Evolutionary conservation across 2,329 filamentous ascomycete species (phyloP), one percentile per base, ranked within the genome.

Genomic region (Fonsecaea nubica): DNA sequence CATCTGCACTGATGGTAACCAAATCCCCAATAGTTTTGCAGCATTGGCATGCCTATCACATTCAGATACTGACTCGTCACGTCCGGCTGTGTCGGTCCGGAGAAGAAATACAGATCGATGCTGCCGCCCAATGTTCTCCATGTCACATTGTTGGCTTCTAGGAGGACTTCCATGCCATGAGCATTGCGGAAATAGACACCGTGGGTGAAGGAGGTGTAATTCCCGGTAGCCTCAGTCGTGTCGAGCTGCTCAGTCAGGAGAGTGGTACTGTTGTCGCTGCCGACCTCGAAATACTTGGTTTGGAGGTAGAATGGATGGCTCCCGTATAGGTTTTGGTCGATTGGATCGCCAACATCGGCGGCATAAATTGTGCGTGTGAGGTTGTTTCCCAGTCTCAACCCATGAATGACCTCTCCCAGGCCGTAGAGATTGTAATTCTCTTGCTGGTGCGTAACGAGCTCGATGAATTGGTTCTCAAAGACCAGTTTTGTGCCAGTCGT

Each of bases 1-100:
- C 92, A 95, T 66, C 91, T 85, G 72, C 91, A 94, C 75, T 96
- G 92, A 71, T 96, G 92, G 75, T 85, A 94, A 0, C 92, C 92
- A 67, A 96, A 87, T 0, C 89, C 87, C 83, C 87, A 94, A 79
- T 95, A 95, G 71, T 91, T 89, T 74, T 93, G 90, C 87, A 94
- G 89, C 0, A 88, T 88, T 0, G 92, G 91, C 4, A 91, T 80
- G 0, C 92, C 91, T 59, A 89, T 81, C 1, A 89, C 85, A 61
- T 85, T 88, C 69, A 91, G 88, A 75, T 94, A 95, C 45, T 90
- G 84, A 75, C 86, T 87, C 15, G 87, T 91, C 30, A 93, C 88
- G 12, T 89, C 85, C 6, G 85, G 82, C 64, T 89, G 88, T 0
- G 84, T 87, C 0, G 91, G 90, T 0, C 92, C 92, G 12, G 89